A percentile compares a stretch with the other conserved stretches of the same genome.
These are phyloP conservation scores for Simplicillium aogashimaense DNA, from an alignment of 2,329 filamentous ascomycete genomes.

Conservation along the genomic window DNA sequence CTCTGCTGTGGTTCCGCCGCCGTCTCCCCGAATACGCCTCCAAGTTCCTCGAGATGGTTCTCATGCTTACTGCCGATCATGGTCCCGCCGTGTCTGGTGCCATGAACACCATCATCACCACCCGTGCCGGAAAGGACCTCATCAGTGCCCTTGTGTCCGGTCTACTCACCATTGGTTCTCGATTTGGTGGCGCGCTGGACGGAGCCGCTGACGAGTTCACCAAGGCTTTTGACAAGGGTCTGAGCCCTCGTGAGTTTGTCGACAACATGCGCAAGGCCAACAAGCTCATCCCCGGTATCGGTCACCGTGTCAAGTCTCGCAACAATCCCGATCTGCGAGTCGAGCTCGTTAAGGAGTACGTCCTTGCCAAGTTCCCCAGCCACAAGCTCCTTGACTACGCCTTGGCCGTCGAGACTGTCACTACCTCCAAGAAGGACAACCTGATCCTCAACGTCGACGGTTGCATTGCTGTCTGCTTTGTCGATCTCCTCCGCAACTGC, in stretches of 20 bases:
- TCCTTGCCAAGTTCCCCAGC: conserved; percentile 92
- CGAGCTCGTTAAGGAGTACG: conserved; percentile 98
- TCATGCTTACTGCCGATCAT: conserved; percentile 99
- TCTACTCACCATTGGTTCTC: conserved; percentile 95
- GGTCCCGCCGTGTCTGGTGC: conserved; percentile 97
- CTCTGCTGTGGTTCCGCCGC: conserved; percentile 97
- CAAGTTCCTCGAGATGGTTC: conserved; percentile 99
- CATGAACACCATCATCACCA: conserved; percentile 99
- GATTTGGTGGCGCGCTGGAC: conserved; percentile 96
- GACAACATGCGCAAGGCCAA: conserved; percentile 99
- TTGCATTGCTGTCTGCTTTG: conserved; percentile 97
- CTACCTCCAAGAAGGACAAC: conserved; percentile 99
- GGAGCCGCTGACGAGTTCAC: conserved; percentile 98
- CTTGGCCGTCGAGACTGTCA: conserved; percentile 93
- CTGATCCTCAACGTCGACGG: conserved; percentile 98
- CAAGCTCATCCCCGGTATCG: conserved; percentile 99
- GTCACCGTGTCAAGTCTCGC: conserved; percentile 98
- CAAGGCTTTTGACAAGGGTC: conserved; percentile 94
- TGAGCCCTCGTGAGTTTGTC: conserved; percentile 97
- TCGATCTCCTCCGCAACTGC: conserved; percentile 94
- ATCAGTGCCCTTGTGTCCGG: conserved; percentile 92
- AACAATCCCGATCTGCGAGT: conserved; percentile 99
- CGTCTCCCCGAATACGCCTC: conserved; percentile 91
- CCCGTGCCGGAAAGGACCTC: conserved; percentile 96
- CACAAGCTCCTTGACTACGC: conserved; percentile 99